Evolutionary conservation across 2,329 filamentous ascomycete genomes (phyloP).

Genomic region (Trichoderma sp.): DNA sequence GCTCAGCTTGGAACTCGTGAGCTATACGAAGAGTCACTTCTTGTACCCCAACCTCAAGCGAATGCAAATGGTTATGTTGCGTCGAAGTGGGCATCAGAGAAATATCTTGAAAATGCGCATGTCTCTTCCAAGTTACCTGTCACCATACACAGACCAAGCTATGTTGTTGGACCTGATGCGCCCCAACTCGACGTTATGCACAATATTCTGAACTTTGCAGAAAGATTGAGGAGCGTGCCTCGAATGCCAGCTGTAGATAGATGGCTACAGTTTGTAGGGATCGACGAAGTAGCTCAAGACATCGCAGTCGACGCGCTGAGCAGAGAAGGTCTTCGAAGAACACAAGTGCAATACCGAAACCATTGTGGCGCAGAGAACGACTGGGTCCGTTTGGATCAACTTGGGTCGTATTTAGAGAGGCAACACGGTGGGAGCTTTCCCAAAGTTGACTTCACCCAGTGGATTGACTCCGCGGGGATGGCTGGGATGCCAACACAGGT

Average conservation of each 20-base stretch:
- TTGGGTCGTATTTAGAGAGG: neutral
- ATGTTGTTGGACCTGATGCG: neutral
- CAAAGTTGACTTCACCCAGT: neutral
- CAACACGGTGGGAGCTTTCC: neutral
- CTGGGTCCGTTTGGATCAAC: neutral
- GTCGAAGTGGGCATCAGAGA: neutral
- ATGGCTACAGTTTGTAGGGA: neutral
- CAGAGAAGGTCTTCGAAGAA: neutral
- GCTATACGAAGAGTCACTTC: neutral
- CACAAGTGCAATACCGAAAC: neutral
- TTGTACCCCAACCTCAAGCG: neutral
- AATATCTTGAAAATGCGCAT: neutral
- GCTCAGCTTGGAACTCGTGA: neutral
- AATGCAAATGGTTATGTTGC: neutral
- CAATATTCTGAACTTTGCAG: neutral
- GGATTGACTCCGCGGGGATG: neutral
- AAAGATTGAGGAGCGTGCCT: neutral
- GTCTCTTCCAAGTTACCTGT: neutral
- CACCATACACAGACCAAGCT: neutral
- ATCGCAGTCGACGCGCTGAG: neutral
- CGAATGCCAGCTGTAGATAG: neutral
- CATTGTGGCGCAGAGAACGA: neutral
- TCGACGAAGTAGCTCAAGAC: neutral
- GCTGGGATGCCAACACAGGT: neutral
- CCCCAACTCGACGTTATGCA: neutral